These are phyloP conservation scores for Ustilago nuda DNA, from an alignment of 1,284 basidiomycete species.

Conservation along the genomic window DNA sequence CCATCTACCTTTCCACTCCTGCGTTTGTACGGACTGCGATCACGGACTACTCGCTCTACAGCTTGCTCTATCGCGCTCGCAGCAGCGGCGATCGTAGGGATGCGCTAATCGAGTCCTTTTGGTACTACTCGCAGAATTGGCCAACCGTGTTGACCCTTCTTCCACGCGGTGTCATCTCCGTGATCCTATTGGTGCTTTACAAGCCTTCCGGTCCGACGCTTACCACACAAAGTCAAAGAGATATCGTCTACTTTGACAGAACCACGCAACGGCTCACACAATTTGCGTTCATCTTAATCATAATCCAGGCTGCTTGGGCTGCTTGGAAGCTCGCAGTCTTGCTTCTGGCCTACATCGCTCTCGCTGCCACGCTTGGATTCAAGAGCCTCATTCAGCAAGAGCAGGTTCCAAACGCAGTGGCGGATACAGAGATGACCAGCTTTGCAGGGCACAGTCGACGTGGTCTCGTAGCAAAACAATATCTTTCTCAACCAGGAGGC, in stretches of 20 bases:
- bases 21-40: slow-evolving; percentile 47
- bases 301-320: slow-evolving; percentile 50
- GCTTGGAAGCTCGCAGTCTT: slow-evolving; percentile 51
- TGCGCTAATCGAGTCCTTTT: slow-evolving; percentile 48
- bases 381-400: slow-evolving; percentile 31
- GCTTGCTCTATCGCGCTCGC: slow-evolving; percentile 50
- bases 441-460: slow-evolving; percentile 19
- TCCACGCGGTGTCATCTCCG: slow-evolving; percentile 50
- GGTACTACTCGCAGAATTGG: slow-evolving; percentile 60
- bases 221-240: slow-evolving; percentile 18
- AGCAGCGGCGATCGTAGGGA: slow-evolving; percentile 27
- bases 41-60: slow-evolving; percentile 52
- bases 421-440: slow-evolving; percentile 16
- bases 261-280: slow-evolving; percentile 24
- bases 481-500: neutral
- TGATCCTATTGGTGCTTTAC: slow-evolving; percentile 43
- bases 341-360: slow-evolving; percentile 26
- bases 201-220: slow-evolving; percentile 25
- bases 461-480: slow-evolving; percentile 5
- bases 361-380: slow-evolving; percentile 25
- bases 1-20: slow-evolving; percentile 51
- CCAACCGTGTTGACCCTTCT: slow-evolving; percentile 54
- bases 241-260: slow-evolving; percentile 42
- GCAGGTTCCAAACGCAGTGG: slow-evolving; percentile 16
- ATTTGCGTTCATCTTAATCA: slow-evolving; percentile 46